Percentiles rank a stretch among this genome's conserved stretches.
Evolutionary conservation across 148 eudicot species (phyloP).

Genomic region (Rhododendron ovatum): DNA sequence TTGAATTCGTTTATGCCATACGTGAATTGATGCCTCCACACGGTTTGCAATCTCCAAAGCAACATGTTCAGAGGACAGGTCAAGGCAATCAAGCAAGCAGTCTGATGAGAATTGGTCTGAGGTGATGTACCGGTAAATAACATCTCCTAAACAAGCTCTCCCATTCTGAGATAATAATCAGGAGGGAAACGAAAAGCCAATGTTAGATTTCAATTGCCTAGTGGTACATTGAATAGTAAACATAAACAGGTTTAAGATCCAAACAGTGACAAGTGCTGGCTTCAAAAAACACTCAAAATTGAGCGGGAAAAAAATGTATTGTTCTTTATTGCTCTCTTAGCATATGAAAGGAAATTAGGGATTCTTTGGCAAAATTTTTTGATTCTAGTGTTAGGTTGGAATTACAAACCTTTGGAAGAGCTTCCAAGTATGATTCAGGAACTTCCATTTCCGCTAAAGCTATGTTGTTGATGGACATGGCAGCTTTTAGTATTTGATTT

Average conservation of each 20-base stretch:
- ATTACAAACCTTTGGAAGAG: constrained; percentile 77
- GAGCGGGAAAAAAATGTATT: not conserved
- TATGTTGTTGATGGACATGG: constrained; percentile 69
- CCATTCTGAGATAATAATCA: constrained; percentile 45
- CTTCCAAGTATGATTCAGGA: constrained; percentile 79
- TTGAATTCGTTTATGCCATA: constrained; percentile 59
- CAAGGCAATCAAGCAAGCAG: constrained; percentile 78
- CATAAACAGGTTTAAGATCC: not conserved
- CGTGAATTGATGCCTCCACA: constrained; percentile 72
- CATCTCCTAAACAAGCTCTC: constrained; percentile 74
- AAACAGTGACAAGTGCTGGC: not conserved
- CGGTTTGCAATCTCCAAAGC: constrained; percentile 81
- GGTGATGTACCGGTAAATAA: constrained; percentile 69
- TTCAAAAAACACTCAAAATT: not conserved
- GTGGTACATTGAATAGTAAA: not conserved
- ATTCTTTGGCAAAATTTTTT: not conserved
- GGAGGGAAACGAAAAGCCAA: not conserved
- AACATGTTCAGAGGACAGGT: constrained; percentile 59
- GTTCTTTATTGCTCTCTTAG: not conserved
- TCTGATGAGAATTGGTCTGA: constrained; percentile 72
- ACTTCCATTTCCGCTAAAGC: constrained; percentile 89
- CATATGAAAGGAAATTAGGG: not conserved
- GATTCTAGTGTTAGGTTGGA: not conserved
- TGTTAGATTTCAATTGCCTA: not conserved
- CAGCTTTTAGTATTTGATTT: constrained; percentile 86